Evolutionary conservation across 164 flowering plant species (phyloP), one percentile per base, ranked within the genome.

Genomic region (Magnolia sinica): DNA sequence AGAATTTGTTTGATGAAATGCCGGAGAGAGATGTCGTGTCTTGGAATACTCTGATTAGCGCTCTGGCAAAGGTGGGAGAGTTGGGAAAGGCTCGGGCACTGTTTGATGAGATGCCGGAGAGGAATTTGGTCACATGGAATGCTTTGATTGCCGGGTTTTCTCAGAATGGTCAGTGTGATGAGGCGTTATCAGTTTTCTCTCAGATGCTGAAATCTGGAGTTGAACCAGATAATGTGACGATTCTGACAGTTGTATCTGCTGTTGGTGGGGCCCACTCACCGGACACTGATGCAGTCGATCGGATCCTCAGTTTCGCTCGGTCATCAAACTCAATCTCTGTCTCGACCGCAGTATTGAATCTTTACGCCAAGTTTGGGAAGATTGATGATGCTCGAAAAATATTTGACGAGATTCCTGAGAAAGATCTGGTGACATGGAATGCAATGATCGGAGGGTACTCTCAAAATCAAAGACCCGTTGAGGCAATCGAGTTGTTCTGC

Each of bases 31-130:
- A 80, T 70, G 71, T 74, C 0, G 65, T 52, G 64, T 80, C 79
- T 69, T 80, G 82, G 79, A 80, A 80, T 74, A 77, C 79, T 27
- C 71, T 80, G 82, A 37, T 77, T 19, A 74, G 72, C 64, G 82
- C 79, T 73, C 74, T 73, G 70, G 75, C 77, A 3, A 80, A 77
- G 79, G 73, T 29, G 8, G 82, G 82, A 3, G 74, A 80, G 24
- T 63, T 80, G 64, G 79, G 50, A 9, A 37, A 20, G 69, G 82
- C 79, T 29, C 23, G 31, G 51, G 68, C 23, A 37, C 68, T 77
- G 73, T 80, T 80, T 24, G 20, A 74, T 18, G 68, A 77, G n/a
- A 80, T 80, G 79, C 79, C 77, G 0, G 76, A 49, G 58, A 77
- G 79, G 49, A 74, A 74, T 51, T 70, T 73, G 63, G 79, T 80